Evolutionary conservation across 345 rosid genomes (phyloP).

Genomic region (Moricandia moricandioides): DNA sequence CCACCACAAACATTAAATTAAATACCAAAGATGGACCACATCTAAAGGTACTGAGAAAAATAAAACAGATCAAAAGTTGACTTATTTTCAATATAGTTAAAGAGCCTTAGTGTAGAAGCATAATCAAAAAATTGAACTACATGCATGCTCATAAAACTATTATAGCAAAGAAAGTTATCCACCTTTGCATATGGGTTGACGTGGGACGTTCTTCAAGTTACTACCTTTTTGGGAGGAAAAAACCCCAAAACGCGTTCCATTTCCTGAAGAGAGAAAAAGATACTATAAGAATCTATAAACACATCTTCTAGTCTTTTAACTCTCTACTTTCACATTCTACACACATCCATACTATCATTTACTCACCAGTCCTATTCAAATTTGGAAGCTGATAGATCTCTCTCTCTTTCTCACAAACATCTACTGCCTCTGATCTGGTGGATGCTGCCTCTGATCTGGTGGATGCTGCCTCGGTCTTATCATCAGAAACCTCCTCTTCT

Average conservation of each 20-base stretch:
- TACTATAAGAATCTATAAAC: background rate
- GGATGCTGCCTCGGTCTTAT: constrained; percentile 23
- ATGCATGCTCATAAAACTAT: background rate
- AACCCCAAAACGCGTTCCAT: constrained; percentile 33
- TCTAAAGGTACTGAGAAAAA: background rate
- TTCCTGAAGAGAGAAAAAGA: constrained; percentile 2
- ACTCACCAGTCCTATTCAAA: constrained; percentile 28
- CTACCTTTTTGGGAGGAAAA: constrained; percentile 22
- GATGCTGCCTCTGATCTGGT: constrained; percentile 21
- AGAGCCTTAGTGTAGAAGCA: background rate
- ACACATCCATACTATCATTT: background rate
- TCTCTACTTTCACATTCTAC: background rate
- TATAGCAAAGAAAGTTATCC: background rate
- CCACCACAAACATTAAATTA: constrained; percentile 6
- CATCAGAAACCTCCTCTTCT: constrained; percentile 30
- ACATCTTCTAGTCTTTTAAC: background rate
- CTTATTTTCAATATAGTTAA: background rate
- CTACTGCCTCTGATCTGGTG: constrained; percentile 6
- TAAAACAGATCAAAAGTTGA: background rate
- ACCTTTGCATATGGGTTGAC: constrained; percentile 18
- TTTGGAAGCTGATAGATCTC: background rate
- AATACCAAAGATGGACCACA: constrained; percentile 26
- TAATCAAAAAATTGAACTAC: background rate
- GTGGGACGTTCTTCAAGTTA: constrained; percentile 27
- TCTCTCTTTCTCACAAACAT: constrained; percentile 13